Base-by-base conservation (phyloP, 106 monocot species). In the Iris macrosiphon region DNA sequence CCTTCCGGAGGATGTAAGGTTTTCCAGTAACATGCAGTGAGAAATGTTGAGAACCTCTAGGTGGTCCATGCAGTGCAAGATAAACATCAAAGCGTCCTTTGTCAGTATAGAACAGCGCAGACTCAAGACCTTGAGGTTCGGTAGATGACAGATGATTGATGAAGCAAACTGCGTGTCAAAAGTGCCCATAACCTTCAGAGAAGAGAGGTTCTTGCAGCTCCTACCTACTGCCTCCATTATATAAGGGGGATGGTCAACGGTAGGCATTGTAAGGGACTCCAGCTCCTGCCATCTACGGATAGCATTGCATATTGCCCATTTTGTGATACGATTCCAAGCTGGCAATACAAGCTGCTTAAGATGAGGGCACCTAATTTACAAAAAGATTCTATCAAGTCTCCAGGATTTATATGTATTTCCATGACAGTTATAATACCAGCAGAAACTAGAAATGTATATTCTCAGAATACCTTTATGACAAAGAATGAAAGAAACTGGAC, bases 281-380 rank as follows among this genome's bases (percentile, higher is more conserved):
- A 94, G 78, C 24, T 71, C 33, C 18, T 78, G 64, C 94, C 88
- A 89, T 33, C 70, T 70, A 2, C 65, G 75, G 17, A 89, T 78
- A 22, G 89, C 89, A 46, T 85, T 70, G 68, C 84, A 70, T 14
- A 94, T 94, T 29, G 73, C 88, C 11, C 12, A 52, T 27, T 81
- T 94, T 16, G 94, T 89, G 10, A 94, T 85, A 53, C 89, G 77
- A 47, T 94, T 89, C 94, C 94, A 94, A 6, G 94, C 88, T 30
- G 94, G 94, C 72, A 94, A 74, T 17, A 89, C 84, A 2, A 94
- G 67, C 20, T 78, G 52, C 58, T 73, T 89, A 3, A 94, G 72
- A 62, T 69, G 44, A 18, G 81, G 78, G 45, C 64, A 82, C 65
- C 88, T 94, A 75, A 22, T 73, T 56, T 24, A 39, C 20, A 42